phyloP scores from a whole-genome alignment of 441 rosid species.

The Arabidopsis lyrata region DNA sequence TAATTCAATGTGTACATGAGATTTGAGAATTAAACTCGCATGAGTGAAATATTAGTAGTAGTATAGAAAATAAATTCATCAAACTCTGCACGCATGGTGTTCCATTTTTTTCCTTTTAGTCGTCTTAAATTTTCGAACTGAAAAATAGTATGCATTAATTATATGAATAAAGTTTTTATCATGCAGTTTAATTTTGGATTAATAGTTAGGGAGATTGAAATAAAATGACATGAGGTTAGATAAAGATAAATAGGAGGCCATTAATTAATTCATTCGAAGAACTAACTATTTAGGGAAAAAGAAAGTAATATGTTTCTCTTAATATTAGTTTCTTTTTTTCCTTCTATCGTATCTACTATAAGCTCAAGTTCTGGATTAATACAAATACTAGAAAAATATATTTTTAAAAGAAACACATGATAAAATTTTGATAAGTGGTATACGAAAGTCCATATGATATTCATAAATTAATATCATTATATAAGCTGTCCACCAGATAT shows the following conservation, averaged over 20 bases:
- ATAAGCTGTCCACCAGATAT: slow-evolving; percentile 22
- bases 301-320: not conserved
- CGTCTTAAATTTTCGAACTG: too few relatives aligned
- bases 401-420: not conserved
- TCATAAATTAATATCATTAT: slow-evolving; percentile 21
- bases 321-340: not conserved
- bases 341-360: not conserved
- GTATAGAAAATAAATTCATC: too few relatives aligned
- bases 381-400: not conserved
- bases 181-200: not conserved
- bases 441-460: slow-evolving; percentile 13
- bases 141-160: not conserved
- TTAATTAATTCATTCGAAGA: not conserved
- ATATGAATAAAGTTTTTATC: too few relatives aligned
- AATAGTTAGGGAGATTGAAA: not conserved
- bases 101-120: not conserved
- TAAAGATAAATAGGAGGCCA: not conserved
- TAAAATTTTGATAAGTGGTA: slow-evolving; percentile 19
- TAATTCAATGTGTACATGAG: not conserved
- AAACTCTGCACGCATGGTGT: too few relatives aligned
- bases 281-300: not conserved
- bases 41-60: not conserved
- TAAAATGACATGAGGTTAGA: not conserved
- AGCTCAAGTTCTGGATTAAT: not conserved
- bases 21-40: not conserved